Evolutionary conservation across 257 asterid species (phyloP).

Genomic region (Solanum ossicruentum): DNA sequence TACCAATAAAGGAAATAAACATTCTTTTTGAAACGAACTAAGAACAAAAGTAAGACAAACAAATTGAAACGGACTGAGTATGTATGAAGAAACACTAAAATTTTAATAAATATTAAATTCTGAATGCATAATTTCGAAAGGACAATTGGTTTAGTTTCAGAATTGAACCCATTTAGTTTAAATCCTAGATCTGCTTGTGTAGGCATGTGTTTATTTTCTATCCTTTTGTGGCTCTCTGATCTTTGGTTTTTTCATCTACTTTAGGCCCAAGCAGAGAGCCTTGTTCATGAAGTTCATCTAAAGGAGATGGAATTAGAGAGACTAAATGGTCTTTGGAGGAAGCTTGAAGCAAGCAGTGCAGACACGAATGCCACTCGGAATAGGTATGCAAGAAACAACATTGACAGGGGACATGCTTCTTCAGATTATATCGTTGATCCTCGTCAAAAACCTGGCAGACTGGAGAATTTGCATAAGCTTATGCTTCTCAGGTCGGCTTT

Average conservation of each 20-base stretch:
- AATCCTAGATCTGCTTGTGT: neutral
- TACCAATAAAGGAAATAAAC: neutral
- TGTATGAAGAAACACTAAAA: neutral
- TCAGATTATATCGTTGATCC: constrained; percentile 41
- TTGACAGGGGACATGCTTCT: constrained; percentile 26
- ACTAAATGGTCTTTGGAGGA: constrained; percentile 46
- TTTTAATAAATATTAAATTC: neutral
- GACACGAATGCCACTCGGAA: constrained; percentile 48
- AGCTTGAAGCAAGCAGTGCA: constrained; percentile 34
- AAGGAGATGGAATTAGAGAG: constrained; percentile 77
- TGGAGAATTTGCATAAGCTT: constrained; percentile 58
- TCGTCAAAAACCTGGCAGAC: constrained; percentile 49
- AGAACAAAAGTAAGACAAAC: neutral
- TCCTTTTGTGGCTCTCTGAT: neutral
- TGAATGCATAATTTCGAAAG: neutral
- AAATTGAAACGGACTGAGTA: neutral
- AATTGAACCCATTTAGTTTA: neutral
- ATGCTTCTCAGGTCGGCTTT: constrained; percentile 83
- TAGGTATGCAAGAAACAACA: constrained; percentile 52
- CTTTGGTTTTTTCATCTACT: neutral
- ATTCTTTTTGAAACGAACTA: neutral
- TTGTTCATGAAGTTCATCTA: constrained; percentile 45
- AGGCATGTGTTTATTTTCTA: neutral
- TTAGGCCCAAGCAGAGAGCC: constrained; percentile 85
- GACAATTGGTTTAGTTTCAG: neutral